Conservation (phyloP, 2,329 filamentous ascomycete species). For the Teratosphaeria epicoccoides region DNA sequence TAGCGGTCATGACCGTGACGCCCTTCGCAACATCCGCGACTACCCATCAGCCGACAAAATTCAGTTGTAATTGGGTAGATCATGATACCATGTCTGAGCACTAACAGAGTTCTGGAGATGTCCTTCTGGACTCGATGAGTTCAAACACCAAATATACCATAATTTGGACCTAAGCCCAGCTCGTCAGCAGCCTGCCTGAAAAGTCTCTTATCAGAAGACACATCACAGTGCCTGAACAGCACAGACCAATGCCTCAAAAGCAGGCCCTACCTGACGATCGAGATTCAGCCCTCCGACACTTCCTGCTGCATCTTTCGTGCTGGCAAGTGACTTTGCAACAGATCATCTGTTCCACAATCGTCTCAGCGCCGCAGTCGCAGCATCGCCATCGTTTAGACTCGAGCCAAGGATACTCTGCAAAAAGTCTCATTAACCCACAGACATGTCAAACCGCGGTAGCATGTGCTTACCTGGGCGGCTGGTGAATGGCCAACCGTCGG, state of each 20-base stretch:
- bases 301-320: constrained; percentile 15
- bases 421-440: background rate
- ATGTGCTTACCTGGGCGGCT: constrained; percentile 8
- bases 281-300: background rate
- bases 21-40: too few relatives aligned
- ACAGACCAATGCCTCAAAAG: background rate
- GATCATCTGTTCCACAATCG: constrained; percentile 21
- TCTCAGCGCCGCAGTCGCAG: constrained; percentile 15
- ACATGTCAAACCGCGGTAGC: background rate
- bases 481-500: constrained; percentile 4
- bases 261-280: background rate
- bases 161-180: background rate
- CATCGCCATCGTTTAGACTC: constrained; percentile 20
- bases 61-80: too few relatives aligned
- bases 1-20: too few relatives aligned
- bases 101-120: too few relatives aligned
- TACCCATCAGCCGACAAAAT: too few relatives aligned
- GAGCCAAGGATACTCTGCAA: constrained; percentile 9
- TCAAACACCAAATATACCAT: background rate
- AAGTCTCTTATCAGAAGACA: background rate
- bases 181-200: background rate
- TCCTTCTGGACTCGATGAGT: too few relatives aligned
- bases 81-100: too few relatives aligned
- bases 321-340: constrained; percentile 18
- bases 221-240: background rate